Percentiles rank a stretch among this genome's conserved stretches.
phyloP scores from a whole-genome alignment of 1,284 basidiomycete genomes.

The Abortiporus biennis region DNA sequence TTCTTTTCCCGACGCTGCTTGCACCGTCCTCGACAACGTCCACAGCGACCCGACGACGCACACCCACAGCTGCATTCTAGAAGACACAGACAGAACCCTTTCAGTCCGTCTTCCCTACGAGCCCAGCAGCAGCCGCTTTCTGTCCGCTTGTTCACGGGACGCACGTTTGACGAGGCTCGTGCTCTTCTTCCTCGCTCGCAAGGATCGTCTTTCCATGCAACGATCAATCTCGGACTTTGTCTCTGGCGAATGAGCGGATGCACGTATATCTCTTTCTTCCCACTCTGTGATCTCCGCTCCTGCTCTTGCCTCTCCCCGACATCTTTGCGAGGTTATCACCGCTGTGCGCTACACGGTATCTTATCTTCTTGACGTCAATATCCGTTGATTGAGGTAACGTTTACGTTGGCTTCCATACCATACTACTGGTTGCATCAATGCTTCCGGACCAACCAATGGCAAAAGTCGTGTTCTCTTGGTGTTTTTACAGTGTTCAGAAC shows the following conservation, averaged over 20 bases:
- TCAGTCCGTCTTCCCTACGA: background rate
- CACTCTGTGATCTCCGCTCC: background rate
- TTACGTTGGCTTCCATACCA: too few species aligned
- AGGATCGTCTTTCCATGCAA: background rate
- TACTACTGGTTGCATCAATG: too few species aligned
- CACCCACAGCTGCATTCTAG: background rate
- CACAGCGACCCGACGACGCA: background rate
- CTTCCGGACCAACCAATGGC: too few species aligned
- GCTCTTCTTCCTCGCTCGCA: background rate
- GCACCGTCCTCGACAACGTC: background rate
- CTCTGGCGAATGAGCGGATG: slow-evolving; percentile 3
- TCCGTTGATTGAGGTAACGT: too few species aligned
- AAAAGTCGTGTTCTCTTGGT: too few species aligned
- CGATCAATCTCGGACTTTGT: background rate
- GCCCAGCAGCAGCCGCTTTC: background rate
- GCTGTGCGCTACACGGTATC: background rate
- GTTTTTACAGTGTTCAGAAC: too few species aligned
- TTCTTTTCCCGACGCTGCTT: background rate
- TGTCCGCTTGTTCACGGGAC: background rate
- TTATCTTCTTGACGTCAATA: background rate
- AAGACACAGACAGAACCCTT: background rate
- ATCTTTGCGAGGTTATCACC: background rate
- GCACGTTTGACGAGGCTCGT: slow-evolving; percentile 1
- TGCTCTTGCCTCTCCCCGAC: background rate
- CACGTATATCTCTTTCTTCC: slow-evolving; percentile 1